Evolutionary conservation across 2,329 filamentous ascomycete genomes (phyloP).

Genomic region (Cylindrodendrum hubeiense): DNA sequence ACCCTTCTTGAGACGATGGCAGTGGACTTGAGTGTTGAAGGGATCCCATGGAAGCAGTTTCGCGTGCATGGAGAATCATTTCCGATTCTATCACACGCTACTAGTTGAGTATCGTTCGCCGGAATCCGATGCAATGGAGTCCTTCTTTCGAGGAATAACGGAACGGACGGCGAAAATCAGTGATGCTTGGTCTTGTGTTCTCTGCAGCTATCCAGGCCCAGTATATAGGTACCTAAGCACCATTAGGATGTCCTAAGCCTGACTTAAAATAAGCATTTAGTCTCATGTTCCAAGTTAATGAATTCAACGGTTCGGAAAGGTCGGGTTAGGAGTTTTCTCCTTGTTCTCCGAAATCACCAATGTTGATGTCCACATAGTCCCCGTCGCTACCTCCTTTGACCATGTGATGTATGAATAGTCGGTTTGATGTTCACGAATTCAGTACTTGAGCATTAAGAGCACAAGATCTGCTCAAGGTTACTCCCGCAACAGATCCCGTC

Average conservation of each 20-base stretch:
- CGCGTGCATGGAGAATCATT: background rate
- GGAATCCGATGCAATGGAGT: background rate
- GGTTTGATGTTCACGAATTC: background rate
- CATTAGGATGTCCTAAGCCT: background rate
- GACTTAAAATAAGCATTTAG: background rate
- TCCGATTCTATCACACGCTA: background rate
- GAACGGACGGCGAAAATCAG: constrained; percentile 4
- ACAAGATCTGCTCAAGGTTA: constrained; percentile 3
- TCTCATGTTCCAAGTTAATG: background rate
- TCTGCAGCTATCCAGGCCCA: constrained; percentile 1
- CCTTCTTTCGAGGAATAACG: constrained; percentile 4
- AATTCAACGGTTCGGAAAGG: background rate
- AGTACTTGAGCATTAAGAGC: background rate
- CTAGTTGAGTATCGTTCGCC: background rate
- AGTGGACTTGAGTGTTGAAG: background rate
- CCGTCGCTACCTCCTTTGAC: background rate
- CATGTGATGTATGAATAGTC: background rate
- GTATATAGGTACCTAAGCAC: background rate
- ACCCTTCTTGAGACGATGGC: background rate
- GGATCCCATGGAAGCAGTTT: background rate
- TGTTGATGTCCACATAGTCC: background rate
- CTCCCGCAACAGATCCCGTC: background rate
- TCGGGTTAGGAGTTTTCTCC: background rate
- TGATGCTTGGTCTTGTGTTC: background rate
- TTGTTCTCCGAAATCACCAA: background rate